A percentile compares a stretch with the other conserved stretches of the same genome.
phyloP scores from a whole-genome alignment of 345 rosid species.

The Dovyalis caffra region DNA sequence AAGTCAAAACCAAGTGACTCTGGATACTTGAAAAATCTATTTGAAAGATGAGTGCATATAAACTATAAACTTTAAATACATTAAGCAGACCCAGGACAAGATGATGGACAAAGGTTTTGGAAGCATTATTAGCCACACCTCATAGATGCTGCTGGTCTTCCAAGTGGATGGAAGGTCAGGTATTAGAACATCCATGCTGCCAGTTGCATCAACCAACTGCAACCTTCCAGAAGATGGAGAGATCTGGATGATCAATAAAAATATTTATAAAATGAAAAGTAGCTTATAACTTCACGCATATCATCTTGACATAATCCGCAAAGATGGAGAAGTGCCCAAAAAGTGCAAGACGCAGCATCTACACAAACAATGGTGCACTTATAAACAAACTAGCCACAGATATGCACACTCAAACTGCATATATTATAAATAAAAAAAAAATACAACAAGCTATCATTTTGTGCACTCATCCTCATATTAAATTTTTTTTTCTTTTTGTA shows the following conservation, averaged over 20 bases:
- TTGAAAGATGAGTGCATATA: not conserved
- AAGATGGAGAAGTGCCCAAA: too few species aligned
- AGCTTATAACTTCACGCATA: constrained; percentile 8
- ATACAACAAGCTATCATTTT: too few species aligned
- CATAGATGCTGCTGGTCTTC: constrained; percentile 44
- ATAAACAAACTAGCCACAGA: too few species aligned
- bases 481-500: too few species aligned
- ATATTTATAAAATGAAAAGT: constrained; percentile 12
- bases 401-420: too few species aligned
- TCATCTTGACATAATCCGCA: constrained; percentile 7
- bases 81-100: constrained; percentile 20
- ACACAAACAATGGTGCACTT: too few species aligned
- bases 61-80: not conserved
- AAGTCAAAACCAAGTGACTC: constrained; percentile 16
- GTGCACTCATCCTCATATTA: too few species aligned
- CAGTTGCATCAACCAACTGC: constrained; percentile 70
- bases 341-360: too few species aligned
- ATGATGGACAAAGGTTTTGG: constrained; percentile 12
- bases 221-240: constrained; percentile 67
- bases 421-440: too few species aligned
- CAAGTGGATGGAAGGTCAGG: constrained; percentile 66
- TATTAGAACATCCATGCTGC: constrained; percentile 62
- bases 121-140: constrained; percentile 45
- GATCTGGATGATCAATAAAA: constrained; percentile 38
- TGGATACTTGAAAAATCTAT: not conserved